phyloP scores from a whole-genome alignment of 257 asterid genomes.

The Solanum tacnaense region DNA sequence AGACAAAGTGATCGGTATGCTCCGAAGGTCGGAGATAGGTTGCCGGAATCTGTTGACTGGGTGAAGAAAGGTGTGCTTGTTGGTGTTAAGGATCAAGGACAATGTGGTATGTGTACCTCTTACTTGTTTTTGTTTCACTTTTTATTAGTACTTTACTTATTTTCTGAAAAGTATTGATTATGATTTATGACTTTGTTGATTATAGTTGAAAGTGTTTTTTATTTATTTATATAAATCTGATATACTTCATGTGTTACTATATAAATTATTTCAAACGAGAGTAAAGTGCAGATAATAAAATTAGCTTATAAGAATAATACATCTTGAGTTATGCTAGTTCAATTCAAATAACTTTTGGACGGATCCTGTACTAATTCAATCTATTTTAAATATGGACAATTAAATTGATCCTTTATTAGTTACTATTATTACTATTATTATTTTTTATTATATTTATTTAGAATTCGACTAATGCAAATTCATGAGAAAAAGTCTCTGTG shows the following conservation, averaged over 20 bases:
- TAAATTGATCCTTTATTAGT: background rate
- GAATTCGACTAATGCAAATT: too few relatives aligned
- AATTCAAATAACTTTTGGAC: background rate
- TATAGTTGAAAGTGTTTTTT: background rate
- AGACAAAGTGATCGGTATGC: conserved; percentile 28
- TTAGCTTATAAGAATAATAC: background rate
- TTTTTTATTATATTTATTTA: too few relatives aligned
- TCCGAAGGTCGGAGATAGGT: conserved; percentile 30
- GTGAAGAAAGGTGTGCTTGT: conserved; percentile 59
- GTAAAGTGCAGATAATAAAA: background rate
- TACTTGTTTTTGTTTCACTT: background rate
- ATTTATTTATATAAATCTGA: background rate
- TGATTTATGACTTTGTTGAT: background rate
- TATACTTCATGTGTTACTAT: background rate
- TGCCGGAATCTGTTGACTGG: conserved; percentile 90
- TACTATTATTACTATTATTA: too few relatives aligned
- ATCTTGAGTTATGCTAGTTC: background rate
- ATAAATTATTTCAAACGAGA: background rate
- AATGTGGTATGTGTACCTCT: conserved; percentile 39
- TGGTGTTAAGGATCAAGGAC: conserved; percentile 65
- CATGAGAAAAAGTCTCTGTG: too few relatives aligned
- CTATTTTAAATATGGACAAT: background rate
- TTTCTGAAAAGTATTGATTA: background rate
- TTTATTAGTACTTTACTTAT: background rate
- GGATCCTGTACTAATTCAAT: background rate